Percentiles rank a stretch among this genome's conserved stretches.
Evolutionary conservation across 371 early-diverging fungal species (phyloP).

Genomic region (Parasitella parasitica): DNA sequence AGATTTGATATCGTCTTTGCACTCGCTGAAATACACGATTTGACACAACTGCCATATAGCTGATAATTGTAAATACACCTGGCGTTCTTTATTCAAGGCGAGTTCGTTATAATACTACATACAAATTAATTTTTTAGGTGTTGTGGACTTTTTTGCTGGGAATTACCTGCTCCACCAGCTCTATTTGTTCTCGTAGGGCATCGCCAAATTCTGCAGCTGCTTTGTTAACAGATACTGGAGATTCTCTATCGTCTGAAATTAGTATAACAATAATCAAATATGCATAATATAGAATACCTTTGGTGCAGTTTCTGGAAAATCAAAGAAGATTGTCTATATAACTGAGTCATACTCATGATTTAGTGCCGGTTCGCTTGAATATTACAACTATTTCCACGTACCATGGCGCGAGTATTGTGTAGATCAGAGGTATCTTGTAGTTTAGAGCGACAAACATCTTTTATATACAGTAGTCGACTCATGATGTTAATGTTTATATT

Average conservation of each 20-base stretch:
- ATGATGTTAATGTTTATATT: neutral
- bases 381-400: neutral
- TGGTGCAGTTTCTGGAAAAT: constrained; percentile 6
- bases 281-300: neutral
- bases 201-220: constrained; percentile 2
- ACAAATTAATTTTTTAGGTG: neutral
- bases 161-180: constrained; percentile 12
- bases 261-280: neutral
- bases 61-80: neutral
- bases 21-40: constrained; percentile 1
- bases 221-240: neutral
- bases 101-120: neutral
- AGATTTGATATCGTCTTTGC: neutral
- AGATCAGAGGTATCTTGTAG: neutral
- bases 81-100: constrained; percentile 1
- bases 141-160: too few species aligned
- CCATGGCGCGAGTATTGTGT: neutral
- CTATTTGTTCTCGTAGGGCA: constrained; percentile 4
- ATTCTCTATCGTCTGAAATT: neutral
- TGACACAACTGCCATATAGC: constrained; percentile 5
- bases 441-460: neutral
- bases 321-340: neutral
- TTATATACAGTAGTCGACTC: neutral
- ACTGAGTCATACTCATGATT: neutral
- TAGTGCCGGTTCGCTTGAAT: neutral